These are phyloP conservation scores for Neurospora crassa DNA, from an alignment of 2,329 filamentous ascomycete species.

Conservation along the genomic window DNA sequence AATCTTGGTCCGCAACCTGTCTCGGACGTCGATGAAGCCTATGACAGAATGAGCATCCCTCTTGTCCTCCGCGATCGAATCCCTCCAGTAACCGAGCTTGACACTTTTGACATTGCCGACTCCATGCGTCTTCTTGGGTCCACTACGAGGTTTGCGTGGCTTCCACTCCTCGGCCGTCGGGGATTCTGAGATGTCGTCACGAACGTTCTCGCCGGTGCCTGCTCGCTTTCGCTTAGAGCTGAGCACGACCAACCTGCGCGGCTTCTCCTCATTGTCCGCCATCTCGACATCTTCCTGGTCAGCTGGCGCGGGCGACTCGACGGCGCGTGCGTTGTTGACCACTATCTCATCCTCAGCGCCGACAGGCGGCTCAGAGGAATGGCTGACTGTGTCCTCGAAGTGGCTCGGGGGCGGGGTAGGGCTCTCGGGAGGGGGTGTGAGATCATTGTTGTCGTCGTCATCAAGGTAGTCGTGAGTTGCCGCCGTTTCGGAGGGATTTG, in stretches of 20 bases:
- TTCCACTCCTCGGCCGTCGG: slow-evolving; percentile 24
- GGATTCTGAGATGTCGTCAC: slow-evolving; percentile 34
- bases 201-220: slow-evolving; percentile 38
- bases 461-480: background rate
- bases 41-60: slow-evolving; percentile 48
- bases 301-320: slow-evolving; percentile 28
- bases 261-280: slow-evolving; percentile 29
- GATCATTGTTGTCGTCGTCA: slow-evolving; percentile 28
- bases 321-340: slow-evolving; percentile 34
- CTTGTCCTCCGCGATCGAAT: slow-evolving; percentile 40
- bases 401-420: slow-evolving; percentile 4
- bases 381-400: slow-evolving; percentile 24
- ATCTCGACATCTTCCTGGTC: slow-evolving; percentile 35
- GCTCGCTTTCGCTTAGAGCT: slow-evolving; percentile 48
- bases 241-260: slow-evolving; percentile 22
- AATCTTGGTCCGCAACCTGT: slow-evolving; percentile 50
- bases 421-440: slow-evolving; percentile 34
- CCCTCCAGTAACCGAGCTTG: slow-evolving; percentile 50
- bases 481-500: background rate
- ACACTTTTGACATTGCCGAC: slow-evolving; percentile 33
- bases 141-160: slow-evolving; percentile 10
- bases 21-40: slow-evolving; percentile 52
- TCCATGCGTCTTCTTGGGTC: slow-evolving; percentile 21
- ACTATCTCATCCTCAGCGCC: slow-evolving; percentile 43
- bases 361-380: slow-evolving; percentile 28